Percentiles rank a stretch among this genome's conserved stretches.
phyloP scores from a whole-genome alignment of 331 rosid species.

The Acacia pycnantha region DNA sequence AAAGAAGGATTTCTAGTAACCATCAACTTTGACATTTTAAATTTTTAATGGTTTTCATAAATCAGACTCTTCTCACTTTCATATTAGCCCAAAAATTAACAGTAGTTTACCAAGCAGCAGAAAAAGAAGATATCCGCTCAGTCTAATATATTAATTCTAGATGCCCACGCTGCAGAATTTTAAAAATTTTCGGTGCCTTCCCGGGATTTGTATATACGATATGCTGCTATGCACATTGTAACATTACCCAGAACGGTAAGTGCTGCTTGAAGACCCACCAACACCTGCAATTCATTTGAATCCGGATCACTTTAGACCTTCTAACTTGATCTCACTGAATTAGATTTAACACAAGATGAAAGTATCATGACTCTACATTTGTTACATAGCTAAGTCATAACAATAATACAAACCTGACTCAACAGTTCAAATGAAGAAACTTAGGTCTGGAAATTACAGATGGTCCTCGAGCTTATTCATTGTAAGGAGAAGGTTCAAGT shows the following conservation, averaged over 20 bases:
- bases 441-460: neutral
- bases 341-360: constrained; percentile 18
- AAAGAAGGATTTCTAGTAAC: constrained; percentile 15
- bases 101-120: constrained; percentile 25
- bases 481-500: neutral
- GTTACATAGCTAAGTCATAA: constrained; percentile 22
- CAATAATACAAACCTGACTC: neutral
- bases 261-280: constrained; percentile 96
- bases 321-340: constrained; percentile 14
- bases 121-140: constrained; percentile 26
- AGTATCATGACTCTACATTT: neutral
- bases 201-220: constrained; percentile 72
- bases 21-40: neutral
- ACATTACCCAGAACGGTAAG: constrained; percentile 83
- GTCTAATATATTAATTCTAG: constrained; percentile 10
- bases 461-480: neutral
- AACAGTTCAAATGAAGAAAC: neutral
- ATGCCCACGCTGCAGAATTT: constrained; percentile 13
- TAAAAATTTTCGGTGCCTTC: constrained; percentile 57
- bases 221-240: constrained; percentile 92
- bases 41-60: constrained; percentile 12
- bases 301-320: constrained; percentile 17
- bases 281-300: constrained; percentile 58
- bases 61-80: constrained; percentile 16
- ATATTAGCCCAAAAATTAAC: neutral